phyloP scores from a whole-genome alignment of 2,329 filamentous ascomycete genomes.

The Coniosporium tulheliwenetii region DNA sequence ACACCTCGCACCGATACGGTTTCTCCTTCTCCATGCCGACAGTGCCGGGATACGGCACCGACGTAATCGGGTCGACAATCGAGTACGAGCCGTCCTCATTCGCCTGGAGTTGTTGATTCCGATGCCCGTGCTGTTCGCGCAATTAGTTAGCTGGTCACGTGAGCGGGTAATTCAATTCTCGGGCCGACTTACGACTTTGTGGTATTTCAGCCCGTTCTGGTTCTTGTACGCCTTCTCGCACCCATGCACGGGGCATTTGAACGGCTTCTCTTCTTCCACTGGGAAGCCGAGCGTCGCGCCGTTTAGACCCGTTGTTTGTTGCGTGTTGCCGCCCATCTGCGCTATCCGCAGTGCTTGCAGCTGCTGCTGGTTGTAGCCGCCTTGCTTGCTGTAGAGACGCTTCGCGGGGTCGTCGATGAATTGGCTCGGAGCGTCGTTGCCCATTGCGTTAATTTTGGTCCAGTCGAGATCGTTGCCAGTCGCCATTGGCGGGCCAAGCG shows the following conservation, averaged over 20 bases:
- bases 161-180: conserved; percentile 12
- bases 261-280: conserved; percentile 90
- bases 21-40: conserved; percentile 99
- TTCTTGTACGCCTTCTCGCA: conserved; percentile 99
- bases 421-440: conserved; percentile 27
- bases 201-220: conserved; percentile 93
- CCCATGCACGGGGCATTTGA: conserved; percentile 93
- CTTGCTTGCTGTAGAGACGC: conserved; percentile 71
- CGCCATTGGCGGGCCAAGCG: conserved; percentile 1
- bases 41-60: conserved; percentile 84
- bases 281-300: conserved; percentile 27
- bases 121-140: conserved; percentile 59
- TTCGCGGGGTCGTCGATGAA: conserved; percentile 89
- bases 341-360: conserved; percentile 17
- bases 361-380: conserved; percentile 50
- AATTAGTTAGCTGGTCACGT: conserved; percentile 1
- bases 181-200: conserved; percentile 45
- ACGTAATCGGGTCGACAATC: conserved; percentile 93
- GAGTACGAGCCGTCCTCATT: conserved; percentile 96
- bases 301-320: conserved; percentile 40
- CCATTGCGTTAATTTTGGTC: conserved; percentile 39
- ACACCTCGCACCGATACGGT: conserved; percentile 92
- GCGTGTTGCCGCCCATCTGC: conserved; percentile 54
- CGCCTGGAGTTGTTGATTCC: conserved; percentile 90
- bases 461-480: conserved; percentile 20